Base-by-base conservation (phyloP, 305 asterid genomes). In the Fraxinus baroniana region DNA sequence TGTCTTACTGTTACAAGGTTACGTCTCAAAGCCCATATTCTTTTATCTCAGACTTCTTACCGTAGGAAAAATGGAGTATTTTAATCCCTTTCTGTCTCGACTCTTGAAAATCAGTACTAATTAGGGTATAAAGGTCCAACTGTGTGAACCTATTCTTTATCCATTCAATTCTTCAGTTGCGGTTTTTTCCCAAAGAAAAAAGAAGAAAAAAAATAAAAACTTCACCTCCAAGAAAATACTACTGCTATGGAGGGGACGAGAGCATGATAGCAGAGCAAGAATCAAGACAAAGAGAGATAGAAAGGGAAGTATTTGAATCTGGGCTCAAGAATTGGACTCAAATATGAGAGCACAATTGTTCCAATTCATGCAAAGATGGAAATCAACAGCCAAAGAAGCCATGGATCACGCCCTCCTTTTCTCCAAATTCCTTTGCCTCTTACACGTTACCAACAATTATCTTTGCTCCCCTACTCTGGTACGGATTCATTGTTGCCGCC, bases 401-500 rank as follows among this genome's bases (percentile, higher is more conserved):
- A 12, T 90, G 68, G 86, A 85, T 71, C 95, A 89, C 83, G 84
- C 95, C 76, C 3, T 91, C 62, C 83, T 87, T 78, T 6, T 93
- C 41, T 89, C 91, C 49, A 91, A 93, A 71, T 93, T 94, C 81
- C 85, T 95, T 49, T 92, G 96, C 70, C 87, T 93, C 39, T 81
- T 93, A 78, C 98, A 95, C 90, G 74, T 94, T 84, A 90, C 95
- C 75, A 86, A 91, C 78, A 84, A 87, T 70, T 94, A 94, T 86
- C 78, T 93, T 82, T 84, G 87, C 87, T 89, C 97, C 55, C 90
- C 96, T 68, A 84, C 91, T 80, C 88, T 93, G 49, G 98, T 94
- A 88, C 12, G 79, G 12, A 13, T 76, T 33, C 72, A 39, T 73
- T 24, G 15, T 28, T 44, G 30, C 66, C 57, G 74, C 36, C 77